Percentiles rank a stretch among this genome's conserved stretches.
phyloP scores from a whole-genome alignment of 1,284 basidiomycete species.

The Microbotryum scabiosae region DNA sequence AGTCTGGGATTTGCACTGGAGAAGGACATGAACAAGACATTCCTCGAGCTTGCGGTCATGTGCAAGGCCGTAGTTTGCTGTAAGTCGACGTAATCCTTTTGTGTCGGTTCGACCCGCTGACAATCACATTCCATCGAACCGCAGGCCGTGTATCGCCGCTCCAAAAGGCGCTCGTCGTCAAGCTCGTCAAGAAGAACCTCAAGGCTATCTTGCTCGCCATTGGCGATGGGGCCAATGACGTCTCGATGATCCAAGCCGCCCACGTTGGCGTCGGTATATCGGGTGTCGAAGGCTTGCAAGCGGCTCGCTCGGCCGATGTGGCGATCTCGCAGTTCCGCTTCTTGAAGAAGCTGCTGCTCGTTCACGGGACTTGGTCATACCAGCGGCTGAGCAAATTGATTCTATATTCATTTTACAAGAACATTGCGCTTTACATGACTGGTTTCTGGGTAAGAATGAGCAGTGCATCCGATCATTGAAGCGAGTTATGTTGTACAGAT shows the following conservation, averaged over 20 bases:
- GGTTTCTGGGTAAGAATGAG: slow-evolving; percentile 30
- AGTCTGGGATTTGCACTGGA: slow-evolving; percentile 87
- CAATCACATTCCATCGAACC: neutral
- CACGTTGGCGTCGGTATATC: slow-evolving; percentile 94
- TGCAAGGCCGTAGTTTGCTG: slow-evolving; percentile 98
- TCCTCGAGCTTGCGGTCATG: slow-evolving; percentile 92
- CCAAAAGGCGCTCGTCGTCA: slow-evolving; percentile 96
- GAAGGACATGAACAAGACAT: slow-evolving; percentile 77
- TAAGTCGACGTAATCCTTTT: slow-evolving; percentile 43
- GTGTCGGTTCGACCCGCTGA: neutral
- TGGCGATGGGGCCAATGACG: slow-evolving; percentile 55
- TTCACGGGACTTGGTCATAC: slow-evolving; percentile 98
- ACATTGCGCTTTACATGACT: slow-evolving; percentile 95
- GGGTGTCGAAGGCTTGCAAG: slow-evolving; percentile 96
- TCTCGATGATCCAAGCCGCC: slow-evolving; percentile 55
- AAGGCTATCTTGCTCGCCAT: slow-evolving; percentile 89
- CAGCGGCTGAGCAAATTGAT: slow-evolving; percentile 90
- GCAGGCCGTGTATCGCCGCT: slow-evolving; percentile 90
- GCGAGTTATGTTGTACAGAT: too few species aligned
- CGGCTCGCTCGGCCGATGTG: slow-evolving; percentile 90
- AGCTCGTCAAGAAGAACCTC: slow-evolving; percentile 94
- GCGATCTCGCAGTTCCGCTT: slow-evolving; percentile 98
- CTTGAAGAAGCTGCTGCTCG: slow-evolving; percentile 87
- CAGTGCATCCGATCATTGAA: neutral
- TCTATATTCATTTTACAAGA: slow-evolving; percentile 53